Evolutionary conservation across 148 eudicot genomes (phyloP), one percentile per base, ranked within the genome.

Genomic region (Silene latifolia): DNA sequence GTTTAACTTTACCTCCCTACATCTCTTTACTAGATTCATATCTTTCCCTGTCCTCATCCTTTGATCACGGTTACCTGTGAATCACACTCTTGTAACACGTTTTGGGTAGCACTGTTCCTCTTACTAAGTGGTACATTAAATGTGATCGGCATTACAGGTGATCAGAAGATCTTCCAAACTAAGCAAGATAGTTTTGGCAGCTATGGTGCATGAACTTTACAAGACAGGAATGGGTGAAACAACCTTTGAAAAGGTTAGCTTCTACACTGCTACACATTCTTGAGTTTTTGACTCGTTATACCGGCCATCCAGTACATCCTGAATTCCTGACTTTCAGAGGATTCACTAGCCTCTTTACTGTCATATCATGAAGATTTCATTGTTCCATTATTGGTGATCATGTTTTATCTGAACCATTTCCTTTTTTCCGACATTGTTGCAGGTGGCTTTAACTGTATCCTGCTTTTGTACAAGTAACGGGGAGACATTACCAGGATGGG

Each of bases 151-250:
- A 12, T 65, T 81, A 58, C 80, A 95, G 99, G 90, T 96, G 65
- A 96, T 96, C 84, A 86, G 80, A 75, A 85, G 82, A 68, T 89
- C 89, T 62, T 85, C 90, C 73, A 90, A 87, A 79, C 63, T 92
- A 79, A 82, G 91, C 68, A 90, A 96, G 73, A 89, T 96, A 83
- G 91, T 92, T 80, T 85, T 96, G 91, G 89, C 97, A 15, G 97
- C 98, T 80, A 87, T 96, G 99, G 99, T 96, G 76, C 86, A 92
- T 80, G 99, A 96, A 73, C 92, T 89, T 53, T 88, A 96, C 76
- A 90, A 92, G 82, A 92, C 99, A 54, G 99, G 99, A 81, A 87
- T 96, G 93, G 86, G 91, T 15, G 98, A 96, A 84, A 96, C 98
- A 44, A 86, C 96, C 60, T 96, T 96, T 83, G 99, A 96, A 77